Percentiles rank a stretch among this genome's conserved stretches.
These are phyloP conservation scores for Cercospora sojina DNA, from an alignment of 2,329 filamentous ascomycete genomes.

Conservation along the genomic window DNA sequence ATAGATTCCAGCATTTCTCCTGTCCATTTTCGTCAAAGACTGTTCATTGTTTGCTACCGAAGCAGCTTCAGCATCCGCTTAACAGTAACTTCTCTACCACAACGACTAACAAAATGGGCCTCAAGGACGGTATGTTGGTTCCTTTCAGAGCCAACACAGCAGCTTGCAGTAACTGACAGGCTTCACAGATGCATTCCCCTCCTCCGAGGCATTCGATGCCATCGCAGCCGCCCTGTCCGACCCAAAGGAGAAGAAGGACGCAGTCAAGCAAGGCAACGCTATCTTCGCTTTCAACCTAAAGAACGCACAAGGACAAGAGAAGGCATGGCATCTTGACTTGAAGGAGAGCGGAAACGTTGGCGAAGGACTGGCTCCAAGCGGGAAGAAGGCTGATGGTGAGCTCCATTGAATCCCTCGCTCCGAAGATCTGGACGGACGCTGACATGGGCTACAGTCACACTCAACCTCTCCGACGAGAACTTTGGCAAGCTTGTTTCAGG, in stretches of 20 bases:
- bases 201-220: constrained; percentile 85
- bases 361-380: constrained; percentile 66
- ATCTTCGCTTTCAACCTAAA: constrained; percentile 91
- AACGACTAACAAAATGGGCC: constrained; percentile 56
- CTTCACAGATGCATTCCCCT: constrained; percentile 65
- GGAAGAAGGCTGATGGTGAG: constrained; percentile 79
- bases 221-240: constrained; percentile 72
- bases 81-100: neutral
- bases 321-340: constrained; percentile 93
- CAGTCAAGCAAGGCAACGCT: constrained; percentile 82
- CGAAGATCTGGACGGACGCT: neutral
- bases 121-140: constrained; percentile 62
- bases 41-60: neutral
- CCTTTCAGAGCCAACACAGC: neutral
- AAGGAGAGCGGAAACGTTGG: constrained; percentile 84
- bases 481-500: constrained; percentile 80
- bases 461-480: constrained; percentile 78
- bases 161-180: neutral
- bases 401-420: constrained; percentile 15
- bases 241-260: constrained; percentile 75
- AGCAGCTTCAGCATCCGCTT: neutral
- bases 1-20: neutral
- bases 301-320: constrained; percentile 75
- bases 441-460: constrained; percentile 63
- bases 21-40: neutral